Base-by-base conservation (phyloP, 306 rosid species). In the Arachis hypogaea region DNA sequence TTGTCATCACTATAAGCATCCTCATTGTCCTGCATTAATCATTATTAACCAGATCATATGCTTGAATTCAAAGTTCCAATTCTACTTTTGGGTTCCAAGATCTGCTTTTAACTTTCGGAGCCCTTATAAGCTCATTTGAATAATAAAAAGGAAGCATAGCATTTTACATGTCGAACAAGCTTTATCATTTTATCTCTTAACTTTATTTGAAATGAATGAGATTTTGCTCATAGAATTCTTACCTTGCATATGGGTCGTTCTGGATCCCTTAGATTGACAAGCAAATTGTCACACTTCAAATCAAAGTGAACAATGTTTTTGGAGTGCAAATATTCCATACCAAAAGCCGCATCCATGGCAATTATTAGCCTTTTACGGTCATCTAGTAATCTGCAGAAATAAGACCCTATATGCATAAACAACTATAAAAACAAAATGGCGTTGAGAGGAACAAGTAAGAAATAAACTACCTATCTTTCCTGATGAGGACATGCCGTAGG, bases 321-420 rank as follows among this genome's bases (percentile, higher is more conserved):
- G 74, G 90, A 80, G 76, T 94, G 97, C 89, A 94, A 82, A 85
- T 94, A 94, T 75, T 94, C 97, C 98, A 94, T 94, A 62, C 98
- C 98, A 36, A 91, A 91, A 70, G 98, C 96, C 3, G 98, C 90
- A 85, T 91, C 97, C 97, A 89, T 94, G 78, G 96, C 93, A 59
- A 94, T 86, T 59, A 86, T 78, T 64, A 94, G 90, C 95, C 82
- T 86, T 83, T 84, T 94, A 74, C 90, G 90, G 47, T 84, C 86
- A 76, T 94, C 97, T 71, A 92, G 89, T 78, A 88, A 86, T 81
- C 99, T 95, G 96, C 76, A 73, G 7, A 55, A 78, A 68, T 81
- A 80, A 73, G 77, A 52, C 44, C 66, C 73, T 54, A 52, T 0
- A n/a, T 12, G 36, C 43, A 68, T 55, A 58, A 45, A 73, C 73